These are phyloP conservation scores for Porodaedalea pini DNA, from an alignment of 1,284 basidiomycete species.

Conservation along the genomic window DNA sequence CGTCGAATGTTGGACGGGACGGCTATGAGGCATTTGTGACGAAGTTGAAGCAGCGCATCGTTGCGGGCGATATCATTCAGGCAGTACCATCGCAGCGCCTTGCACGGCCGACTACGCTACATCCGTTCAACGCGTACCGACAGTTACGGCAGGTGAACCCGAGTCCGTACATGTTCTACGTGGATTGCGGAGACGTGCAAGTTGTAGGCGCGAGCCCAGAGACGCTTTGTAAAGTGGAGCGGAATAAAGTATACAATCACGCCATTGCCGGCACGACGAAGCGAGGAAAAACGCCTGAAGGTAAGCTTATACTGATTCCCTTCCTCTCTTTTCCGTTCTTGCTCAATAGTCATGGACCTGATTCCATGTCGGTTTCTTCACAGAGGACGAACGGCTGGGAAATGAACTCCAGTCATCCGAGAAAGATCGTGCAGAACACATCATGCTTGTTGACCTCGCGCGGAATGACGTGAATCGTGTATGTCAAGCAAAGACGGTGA, in stretches of 20 bases:
- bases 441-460: conserved; percentile 98
- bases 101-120: conserved; percentile 78
- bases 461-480: conserved; percentile 99
- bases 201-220: conserved; percentile 97
- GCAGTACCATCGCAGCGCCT: conserved; percentile 96
- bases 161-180: conserved; percentile 98
- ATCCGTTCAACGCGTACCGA: conserved; percentile 97
- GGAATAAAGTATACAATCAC: conserved; percentile 92
- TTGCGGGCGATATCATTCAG: conserved; percentile 98
- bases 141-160: conserved; percentile 94
- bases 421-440: conserved; percentile 97
- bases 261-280: conserved; percentile 96
- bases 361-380: not conserved
- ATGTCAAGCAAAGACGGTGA: conserved; percentile 92
- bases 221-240: conserved; percentile 94
- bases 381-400: conserved; percentile 86
- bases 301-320: conserved; percentile 39
- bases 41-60: conserved; percentile 88
- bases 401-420: conserved; percentile 76
- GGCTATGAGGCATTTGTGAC: conserved; percentile 95
- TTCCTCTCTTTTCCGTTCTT: no score
- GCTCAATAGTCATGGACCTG: no score
- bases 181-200: conserved; percentile 91
- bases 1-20: conserved; percentile 90
- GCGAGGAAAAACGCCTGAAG: conserved; percentile 81